Evolutionary conservation across 2,329 filamentous ascomycete species (phyloP).

Genomic region (Neonectria sp.): DNA sequence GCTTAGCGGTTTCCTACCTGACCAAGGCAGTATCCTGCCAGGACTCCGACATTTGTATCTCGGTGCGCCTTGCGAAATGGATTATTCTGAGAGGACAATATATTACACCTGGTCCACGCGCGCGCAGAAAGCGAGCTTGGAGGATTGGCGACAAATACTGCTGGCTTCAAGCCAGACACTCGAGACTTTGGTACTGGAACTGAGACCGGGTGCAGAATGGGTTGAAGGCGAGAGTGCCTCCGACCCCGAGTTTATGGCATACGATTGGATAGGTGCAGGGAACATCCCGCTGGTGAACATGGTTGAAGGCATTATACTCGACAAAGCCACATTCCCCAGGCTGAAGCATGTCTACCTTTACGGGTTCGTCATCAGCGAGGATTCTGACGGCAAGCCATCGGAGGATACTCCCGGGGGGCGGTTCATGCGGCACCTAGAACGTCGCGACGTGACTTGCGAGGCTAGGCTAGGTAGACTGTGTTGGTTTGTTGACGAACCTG

Average conservation of each 20-base stretch:
- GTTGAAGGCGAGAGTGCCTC: no score
- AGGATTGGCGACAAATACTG: constrained; percentile 1
- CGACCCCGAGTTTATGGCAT: no score
- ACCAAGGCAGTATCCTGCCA: not conserved
- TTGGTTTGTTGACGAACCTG: constrained; percentile 30
- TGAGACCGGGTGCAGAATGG: not conserved
- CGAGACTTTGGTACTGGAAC: not conserved
- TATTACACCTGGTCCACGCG: not conserved
- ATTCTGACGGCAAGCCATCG: no score
- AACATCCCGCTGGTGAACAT: not conserved
- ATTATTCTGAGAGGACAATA: not conserved
- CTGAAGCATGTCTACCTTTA: constrained; percentile 26
- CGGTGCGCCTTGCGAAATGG: not conserved
- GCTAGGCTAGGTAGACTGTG: constrained; percentile 14
- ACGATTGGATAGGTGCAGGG: not conserved
- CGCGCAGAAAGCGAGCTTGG: constrained; percentile 1
- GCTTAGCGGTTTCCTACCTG: not conserved
- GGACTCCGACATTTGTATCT: not conserved
- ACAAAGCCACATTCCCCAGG: not conserved
- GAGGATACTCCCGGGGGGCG: no score
- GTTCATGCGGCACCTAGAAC: constrained; percentile 16
- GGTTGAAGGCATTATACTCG: not conserved
- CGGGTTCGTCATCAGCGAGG: not conserved
- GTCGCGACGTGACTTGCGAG: constrained; percentile 11
- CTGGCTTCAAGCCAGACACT: not conserved